phyloP scores from a whole-genome alignment of 2,329 filamentous ascomycete genomes.

The Domatiomyces catenatus region DNA sequence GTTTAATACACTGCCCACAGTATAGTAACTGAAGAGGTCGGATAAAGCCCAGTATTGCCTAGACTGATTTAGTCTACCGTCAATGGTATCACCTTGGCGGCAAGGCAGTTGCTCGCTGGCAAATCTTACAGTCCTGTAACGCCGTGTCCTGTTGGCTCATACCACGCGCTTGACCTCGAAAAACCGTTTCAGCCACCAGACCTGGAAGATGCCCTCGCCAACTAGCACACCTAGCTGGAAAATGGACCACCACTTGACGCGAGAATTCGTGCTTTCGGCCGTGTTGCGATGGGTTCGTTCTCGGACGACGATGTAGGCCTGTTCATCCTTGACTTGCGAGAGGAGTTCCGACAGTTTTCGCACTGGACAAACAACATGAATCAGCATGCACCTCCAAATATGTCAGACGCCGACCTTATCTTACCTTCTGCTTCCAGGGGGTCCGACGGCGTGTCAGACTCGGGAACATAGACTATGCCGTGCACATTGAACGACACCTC shows the following conservation, averaged over 20 bases:
- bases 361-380: conserved; percentile 38
- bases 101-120: no score
- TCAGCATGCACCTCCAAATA: conserved; percentile 3
- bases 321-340: conserved; percentile 88
- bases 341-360: conserved; percentile 71
- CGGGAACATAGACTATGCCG: conserved; percentile 91
- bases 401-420: neutral
- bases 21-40: no score
- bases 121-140: no score
- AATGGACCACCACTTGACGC: conserved; percentile 99
- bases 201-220: conserved; percentile 90
- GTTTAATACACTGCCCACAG: no score
- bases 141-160: conserved; percentile 19
- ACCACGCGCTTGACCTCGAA: conserved; percentile 70
- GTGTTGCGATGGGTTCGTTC: conserved; percentile 97
- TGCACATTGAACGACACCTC: conserved; percentile 99
- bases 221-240: conserved; percentile 84
- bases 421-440: conserved; percentile 82
- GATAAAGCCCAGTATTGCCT: no score
- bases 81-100: no score
- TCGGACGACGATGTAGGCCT: conserved; percentile 87
- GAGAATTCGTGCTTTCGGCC: conserved; percentile 89
- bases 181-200: conserved; percentile 98
- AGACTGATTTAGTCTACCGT: no score
- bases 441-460: conserved; percentile 67